Percentiles rank a stretch among this genome's conserved stretches.
phyloP scores from a whole-genome alignment of 495 filamentous ascomycete species.

The Podospora pseudopauciseta region DNA sequence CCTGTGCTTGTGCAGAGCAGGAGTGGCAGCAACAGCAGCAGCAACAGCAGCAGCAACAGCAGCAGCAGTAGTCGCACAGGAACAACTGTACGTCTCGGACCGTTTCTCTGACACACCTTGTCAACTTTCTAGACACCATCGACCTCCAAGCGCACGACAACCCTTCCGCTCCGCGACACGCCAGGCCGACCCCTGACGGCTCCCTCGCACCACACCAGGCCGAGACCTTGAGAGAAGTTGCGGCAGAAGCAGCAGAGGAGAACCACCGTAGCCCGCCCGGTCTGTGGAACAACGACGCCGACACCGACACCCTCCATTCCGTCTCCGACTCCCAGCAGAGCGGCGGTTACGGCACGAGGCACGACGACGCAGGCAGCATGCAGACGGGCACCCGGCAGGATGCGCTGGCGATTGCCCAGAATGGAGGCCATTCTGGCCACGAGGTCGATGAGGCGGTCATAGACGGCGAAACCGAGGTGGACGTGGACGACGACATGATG shows the following conservation, averaged over 20 bases:
- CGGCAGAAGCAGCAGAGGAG: conserved; percentile 69
- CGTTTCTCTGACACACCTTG: conserved; percentile 23
- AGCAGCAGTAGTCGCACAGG: conserved; percentile 1
- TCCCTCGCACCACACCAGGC: conserved; percentile 78
- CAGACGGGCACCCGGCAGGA: conserved; percentile 43
- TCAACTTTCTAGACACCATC: conserved; percentile 69
- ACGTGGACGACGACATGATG: conserved; percentile 86
- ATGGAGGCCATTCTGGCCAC: conserved; percentile 48
- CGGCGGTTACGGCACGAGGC: background rate
- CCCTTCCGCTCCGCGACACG: conserved; percentile 79
- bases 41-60: background rate
- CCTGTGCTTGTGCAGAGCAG: conserved; percentile 16
- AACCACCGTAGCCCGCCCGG: conserved; percentile 50
- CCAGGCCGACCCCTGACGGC: conserved; percentile 43
- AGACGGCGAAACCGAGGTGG: conserved; percentile 63
- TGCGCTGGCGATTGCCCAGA: conserved; percentile 52
- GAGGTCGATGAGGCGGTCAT: conserved; percentile 67
- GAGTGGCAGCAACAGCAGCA: conserved; percentile 5
- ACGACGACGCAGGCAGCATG: conserved; percentile 34
- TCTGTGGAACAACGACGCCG: conserved; percentile 49
- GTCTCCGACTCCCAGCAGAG: conserved; percentile 12
- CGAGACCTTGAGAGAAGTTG: conserved; percentile 71
- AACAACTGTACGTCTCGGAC: conserved; percentile 22
- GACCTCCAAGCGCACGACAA: conserved; percentile 75
- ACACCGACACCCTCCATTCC: conserved; percentile 27